Base-by-base conservation (phyloP, 768 basidiomycete genomes). In the Xerocomus brunneocitrinus region DNA sequence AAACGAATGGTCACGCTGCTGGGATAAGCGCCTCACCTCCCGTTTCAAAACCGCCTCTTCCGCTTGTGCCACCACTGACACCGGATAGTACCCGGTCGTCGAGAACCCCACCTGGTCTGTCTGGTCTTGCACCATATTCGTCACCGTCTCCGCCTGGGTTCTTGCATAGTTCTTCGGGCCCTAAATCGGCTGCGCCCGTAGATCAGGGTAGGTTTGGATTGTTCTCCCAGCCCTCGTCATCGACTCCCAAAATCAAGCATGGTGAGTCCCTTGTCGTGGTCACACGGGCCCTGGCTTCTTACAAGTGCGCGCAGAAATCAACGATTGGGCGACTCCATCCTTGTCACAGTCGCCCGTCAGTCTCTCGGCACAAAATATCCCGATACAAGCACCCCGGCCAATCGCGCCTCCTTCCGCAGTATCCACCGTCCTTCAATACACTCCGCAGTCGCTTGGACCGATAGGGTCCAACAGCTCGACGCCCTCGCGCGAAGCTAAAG, bases 131-230 rank as follows among this genome's bases (percentile, higher is more conserved):
- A 12, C 62, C 66, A 2, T 69, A 72, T 56, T 61, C 61, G 8
- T 70, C 71, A 5, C 69, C 71, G 34, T 70, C 69, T 56, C 71
- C 69, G 8, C 68, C 68, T 24, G 70, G 68, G 12, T 70, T 69
- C 45, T 60, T 69, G 53, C 70, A 69, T 53, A 46, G 69, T 48
- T 58, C 66, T 9, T 67, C 68, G 9, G 64, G 55, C 38, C 62
- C 65, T 28, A 68, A 61, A 45, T 53, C 61, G 3, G 30, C 51
- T 31, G 50, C 54, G 10, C 14, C 59, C 8, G 41, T 40, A 7
- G 67, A 67, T 14, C 57, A 65, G 41, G 50, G 56, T 25, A 50
- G 50, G 38, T 67, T 54, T 50, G 61, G 50, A 13, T 8, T 57
- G 27, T 62, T 68, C 40, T 22, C 60, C 12, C 58, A 55, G 19